Evolutionary conservation across 2,329 filamentous ascomycete genomes (phyloP), one percentile per base, ranked within the genome.

Genomic region (Sphaerulina populicola): DNA sequence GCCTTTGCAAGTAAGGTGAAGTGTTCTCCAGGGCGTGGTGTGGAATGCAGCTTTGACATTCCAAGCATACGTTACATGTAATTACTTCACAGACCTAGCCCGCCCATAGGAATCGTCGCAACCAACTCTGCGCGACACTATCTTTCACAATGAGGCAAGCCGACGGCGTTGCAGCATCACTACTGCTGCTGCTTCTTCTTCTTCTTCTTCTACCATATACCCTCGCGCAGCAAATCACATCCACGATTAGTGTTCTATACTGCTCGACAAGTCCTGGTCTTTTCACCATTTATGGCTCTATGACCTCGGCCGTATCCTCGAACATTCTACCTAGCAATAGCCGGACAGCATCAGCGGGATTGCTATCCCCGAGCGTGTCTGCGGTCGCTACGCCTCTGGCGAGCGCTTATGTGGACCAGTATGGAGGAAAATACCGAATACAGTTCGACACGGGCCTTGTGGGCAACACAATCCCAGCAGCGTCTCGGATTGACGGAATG

Each of bases 211-310:
- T 27, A 27, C 31, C 10, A 11, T 35, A 12, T 35, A n/a, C 3
- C 10, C 12, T 35, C 31, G 31, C 31, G 31, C 31, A 35, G 12
- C 10, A n/a, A 35, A n/a, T 35, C 31, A 35, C 31, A 35, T 5
- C 10, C 31, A 35, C 31, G 8, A 35, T 35, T n/a, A n/a, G 31
- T 8, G 6, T 47, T 4, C 44, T 35, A 21, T 47, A 47, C 12
- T 47, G 44, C 12, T 47, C 44, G 35, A 47, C 44, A 18, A 27
- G 23, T 27, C 14, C 36, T 8, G 27, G 33, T 8, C 14, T n/a
- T 33, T 29, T 37, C 18, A 38, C 27, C 44, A 47, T 18, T 33
- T 47, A 47, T 47, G 44, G 44, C 21, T 47, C 44, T 18, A 47
- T 47, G 44, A 47, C 31, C 44, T 39, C 18, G 11, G 14, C 44